phyloP scores from a whole-genome alignment of 2,329 filamentous ascomycete genomes.

The Rugonectria rugulosa region DNA sequence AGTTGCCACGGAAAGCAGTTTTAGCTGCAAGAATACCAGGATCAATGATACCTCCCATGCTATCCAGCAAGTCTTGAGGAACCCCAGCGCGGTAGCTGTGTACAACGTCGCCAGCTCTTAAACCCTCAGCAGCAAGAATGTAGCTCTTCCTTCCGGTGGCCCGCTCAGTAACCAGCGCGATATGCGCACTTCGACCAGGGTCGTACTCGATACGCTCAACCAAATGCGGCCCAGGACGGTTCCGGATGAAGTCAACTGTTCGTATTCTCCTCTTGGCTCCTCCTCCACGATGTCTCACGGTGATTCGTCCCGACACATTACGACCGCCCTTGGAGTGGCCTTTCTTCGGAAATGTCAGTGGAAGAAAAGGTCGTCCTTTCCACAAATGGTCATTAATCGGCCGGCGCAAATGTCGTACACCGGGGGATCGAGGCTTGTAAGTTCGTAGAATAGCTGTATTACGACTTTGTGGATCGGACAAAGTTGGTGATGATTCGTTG shows the following conservation, averaged over 20 bases:
- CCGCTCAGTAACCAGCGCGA: slow-evolving; percentile 82
- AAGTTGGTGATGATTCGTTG: slow-evolving; percentile 30
- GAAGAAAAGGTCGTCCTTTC: slow-evolving; percentile 86
- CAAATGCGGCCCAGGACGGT: slow-evolving; percentile 79
- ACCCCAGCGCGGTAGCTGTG: slow-evolving; percentile 93
- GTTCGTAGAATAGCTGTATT: slow-evolving; percentile 70
- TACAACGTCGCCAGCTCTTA: slow-evolving; percentile 88
- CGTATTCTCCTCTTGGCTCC: slow-evolving; percentile 92
- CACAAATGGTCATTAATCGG: slow-evolving; percentile 96
- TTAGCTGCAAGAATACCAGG: slow-evolving; percentile 95
- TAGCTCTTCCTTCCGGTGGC: slow-evolving; percentile 82
- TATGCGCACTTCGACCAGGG: slow-evolving; percentile 89
- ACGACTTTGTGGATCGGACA: slow-evolving; percentile 33
- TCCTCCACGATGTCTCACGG: slow-evolving; percentile 90
- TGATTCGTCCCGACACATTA: slow-evolving; percentile 86
- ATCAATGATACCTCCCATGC: slow-evolving; percentile 93
- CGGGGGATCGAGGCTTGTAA: slow-evolving; percentile 93
- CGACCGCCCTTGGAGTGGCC: slow-evolving; percentile 92
- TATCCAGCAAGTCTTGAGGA: slow-evolving; percentile 82
- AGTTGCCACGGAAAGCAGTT: slow-evolving; percentile 94
- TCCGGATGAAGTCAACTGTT: slow-evolving; percentile 86
- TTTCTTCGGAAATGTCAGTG: slow-evolving; percentile 90
- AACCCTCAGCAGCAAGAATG: slow-evolving; percentile 93
- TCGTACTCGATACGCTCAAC: slow-evolving; percentile 98
- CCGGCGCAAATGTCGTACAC: slow-evolving; percentile 87